phyloP scores from a whole-genome alignment of 331 rosid genomes.

The Malus hybrid region DNA sequence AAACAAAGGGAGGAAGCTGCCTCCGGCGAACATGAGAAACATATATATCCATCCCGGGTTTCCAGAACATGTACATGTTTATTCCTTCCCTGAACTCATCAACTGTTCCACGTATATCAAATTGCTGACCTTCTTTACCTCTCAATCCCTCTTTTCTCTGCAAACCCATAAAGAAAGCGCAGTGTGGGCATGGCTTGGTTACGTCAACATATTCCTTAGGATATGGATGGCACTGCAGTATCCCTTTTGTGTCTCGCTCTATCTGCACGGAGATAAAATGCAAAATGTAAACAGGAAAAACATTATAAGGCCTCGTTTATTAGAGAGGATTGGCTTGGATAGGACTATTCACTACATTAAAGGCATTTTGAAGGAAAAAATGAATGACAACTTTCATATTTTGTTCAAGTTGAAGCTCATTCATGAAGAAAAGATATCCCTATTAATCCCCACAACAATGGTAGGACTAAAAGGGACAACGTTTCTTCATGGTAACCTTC shows the following conservation, averaged over 20 bases:
- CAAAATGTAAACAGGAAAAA: background rate
- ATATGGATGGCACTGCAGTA: conserved; percentile 96
- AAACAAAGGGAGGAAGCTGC: conserved; percentile 88
- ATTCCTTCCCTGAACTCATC: conserved; percentile 91
- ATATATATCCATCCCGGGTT: conserved; percentile 86
- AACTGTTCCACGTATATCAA: conserved; percentile 94
- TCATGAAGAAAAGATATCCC: too few species aligned
- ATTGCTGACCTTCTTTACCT: conserved; percentile 94
- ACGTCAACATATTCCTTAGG: conserved; percentile 73
- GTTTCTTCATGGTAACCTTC: too few species aligned
- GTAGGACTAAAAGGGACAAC: too few species aligned
- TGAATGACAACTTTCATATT: too few species aligned
- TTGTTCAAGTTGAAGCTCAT: too few species aligned
- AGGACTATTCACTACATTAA: too few species aligned
- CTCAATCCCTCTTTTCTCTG: conserved; percentile 94
- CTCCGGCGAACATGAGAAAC: conserved; percentile 96
- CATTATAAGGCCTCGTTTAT: background rate
- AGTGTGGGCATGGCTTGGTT: conserved; percentile 75
- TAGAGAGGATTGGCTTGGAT: too few species aligned
- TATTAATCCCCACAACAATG: too few species aligned
- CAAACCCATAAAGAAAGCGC: conserved; percentile 96
- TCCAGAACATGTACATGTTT: conserved; percentile 74
- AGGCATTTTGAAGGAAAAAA: too few species aligned
- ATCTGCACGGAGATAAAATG: conserved; percentile 48
- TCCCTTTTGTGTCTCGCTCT: conserved; percentile 85